These are phyloP conservation scores for Candida silvicultrix DNA, from an alignment of 805 yeast genomes.

Conservation along the genomic window DNA sequence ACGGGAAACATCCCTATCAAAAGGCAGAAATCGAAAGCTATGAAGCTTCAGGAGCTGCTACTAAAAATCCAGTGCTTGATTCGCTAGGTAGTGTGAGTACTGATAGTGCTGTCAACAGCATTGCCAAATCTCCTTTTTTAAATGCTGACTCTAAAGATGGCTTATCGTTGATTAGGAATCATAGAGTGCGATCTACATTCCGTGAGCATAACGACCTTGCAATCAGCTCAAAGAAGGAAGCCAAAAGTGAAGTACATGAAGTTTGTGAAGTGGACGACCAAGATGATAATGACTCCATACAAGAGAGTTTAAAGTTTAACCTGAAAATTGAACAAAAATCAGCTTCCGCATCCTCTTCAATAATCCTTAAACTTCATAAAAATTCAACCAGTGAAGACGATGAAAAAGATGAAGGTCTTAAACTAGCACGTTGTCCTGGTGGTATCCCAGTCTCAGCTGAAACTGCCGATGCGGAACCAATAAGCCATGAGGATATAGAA, in stretches of 20 bases:
- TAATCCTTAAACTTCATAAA: neutral
- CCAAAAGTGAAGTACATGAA: neutral
- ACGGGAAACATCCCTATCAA: slow-evolving; percentile 29
- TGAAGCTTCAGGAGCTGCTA: neutral
- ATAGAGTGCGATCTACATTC: neutral
- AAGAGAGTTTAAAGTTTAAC: neutral
- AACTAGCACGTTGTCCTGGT: neutral
- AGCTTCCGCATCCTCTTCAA: slow-evolving; percentile 1
- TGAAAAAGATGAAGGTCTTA: neutral
- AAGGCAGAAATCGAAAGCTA: slow-evolving; percentile 3
- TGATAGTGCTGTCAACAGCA: slow-evolving; percentile 9
- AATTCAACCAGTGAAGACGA: neutral
- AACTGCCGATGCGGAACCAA: neutral
- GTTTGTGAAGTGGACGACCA: neutral
- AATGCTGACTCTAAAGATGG: neutral
- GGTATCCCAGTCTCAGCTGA: neutral
- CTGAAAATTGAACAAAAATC: neutral
- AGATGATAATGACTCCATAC: neutral
- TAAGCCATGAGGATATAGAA: neutral
- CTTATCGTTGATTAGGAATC: neutral
- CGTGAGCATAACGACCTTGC: neutral
- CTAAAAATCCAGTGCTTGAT: neutral
- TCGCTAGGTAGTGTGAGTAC: neutral
- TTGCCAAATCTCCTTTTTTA: slow-evolving; percentile 8
- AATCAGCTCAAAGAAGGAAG: neutral